Conservation (phyloP, 768 basidiomycete genomes). For the Rhizopogon vinicolor region DNA sequence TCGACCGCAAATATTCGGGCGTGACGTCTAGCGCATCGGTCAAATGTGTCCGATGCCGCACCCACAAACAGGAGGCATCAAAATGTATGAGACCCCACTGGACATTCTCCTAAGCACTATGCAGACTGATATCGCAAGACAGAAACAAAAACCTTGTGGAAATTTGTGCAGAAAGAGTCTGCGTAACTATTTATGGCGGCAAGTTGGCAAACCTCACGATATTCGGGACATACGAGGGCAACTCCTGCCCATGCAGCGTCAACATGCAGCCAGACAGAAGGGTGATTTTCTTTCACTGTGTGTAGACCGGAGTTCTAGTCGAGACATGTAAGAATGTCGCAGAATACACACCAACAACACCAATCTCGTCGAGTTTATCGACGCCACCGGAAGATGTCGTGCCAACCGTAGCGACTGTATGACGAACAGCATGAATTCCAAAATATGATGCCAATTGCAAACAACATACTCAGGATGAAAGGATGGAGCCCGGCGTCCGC, state of each 20-base stretch:
- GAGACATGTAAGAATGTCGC: neutral
- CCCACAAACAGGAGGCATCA: conserved; percentile 77
- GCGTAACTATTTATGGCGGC: conserved; percentile 71
- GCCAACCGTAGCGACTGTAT: conserved; percentile 79
- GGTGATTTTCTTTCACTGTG: conserved; percentile 54
- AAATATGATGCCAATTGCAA: neutral
- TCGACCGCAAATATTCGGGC: too few species aligned
- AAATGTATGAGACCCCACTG: conserved; percentile 92
- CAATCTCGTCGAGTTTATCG: conserved; percentile 74
- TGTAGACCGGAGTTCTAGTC: neutral
- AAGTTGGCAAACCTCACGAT: conserved; percentile 55
- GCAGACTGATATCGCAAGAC: neutral
- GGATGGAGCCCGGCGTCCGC: conserved; percentile 55
- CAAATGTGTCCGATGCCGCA: conserved; percentile 24
- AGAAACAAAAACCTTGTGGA: conserved; percentile 52
- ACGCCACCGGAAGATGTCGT: conserved; percentile 89
- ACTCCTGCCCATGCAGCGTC: conserved; percentile 93
- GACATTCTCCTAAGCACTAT: neutral
- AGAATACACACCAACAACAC: conserved; percentile 50
- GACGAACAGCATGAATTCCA: neutral
- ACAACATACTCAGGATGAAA: conserved; percentile 20
- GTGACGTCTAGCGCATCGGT: too few species aligned
- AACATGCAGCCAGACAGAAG: conserved; percentile 79
- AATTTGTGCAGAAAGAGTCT: conserved; percentile 83
- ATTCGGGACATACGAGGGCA: conserved; percentile 76